Base-by-base conservation (phyloP, 192 early-diverging fungal genomes). In the Gonapodya prolifera region DNA sequence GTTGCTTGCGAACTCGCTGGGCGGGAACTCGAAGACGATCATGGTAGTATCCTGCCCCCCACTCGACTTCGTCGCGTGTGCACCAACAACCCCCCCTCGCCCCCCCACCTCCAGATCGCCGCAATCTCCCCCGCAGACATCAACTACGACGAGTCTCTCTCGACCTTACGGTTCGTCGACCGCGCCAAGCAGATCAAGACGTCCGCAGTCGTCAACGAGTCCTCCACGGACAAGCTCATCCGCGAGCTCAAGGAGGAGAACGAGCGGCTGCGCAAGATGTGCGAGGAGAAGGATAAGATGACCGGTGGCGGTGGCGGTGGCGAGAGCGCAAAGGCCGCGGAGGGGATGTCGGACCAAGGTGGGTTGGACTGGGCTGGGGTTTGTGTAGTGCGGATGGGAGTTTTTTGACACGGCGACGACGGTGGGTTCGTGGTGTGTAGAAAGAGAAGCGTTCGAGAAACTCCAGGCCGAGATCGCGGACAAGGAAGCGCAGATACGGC, bases 101-200 rank as follows among this genome's bases (percentile, higher is more conserved):
- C n/a, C n/a, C n/a, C n/a, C n/a, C n/a, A n/a, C n/a, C 8, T 23
- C 8, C 23, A 61, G 45, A 61, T 61, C 23, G 45, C 45, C 23
- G 45, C 45, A 8, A 61, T 61, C 45, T 61, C 45, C 84, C 2
- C 83, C 80, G 18, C 78, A 75, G 34, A 78, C 79, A 1, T 80
- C 84, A 77, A 78, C 35, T 81, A 81, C n/a, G 80, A 86, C 30
- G 91, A 92, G 75, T 89, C 87, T 34, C 78, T 90, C 17, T 87
- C 87, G 23, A 92, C 91, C 0, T 76, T 92, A 45, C 81, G 89
- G 2, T 92, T 92, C 83, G 91, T 89, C 0, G 87, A 90, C 76
- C 83, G 91, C 30, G 90, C 91, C 28, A 92, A 91, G 77, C 88
- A 89, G 87, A 91, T 92, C 70, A 87, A 84, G 73, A 92, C 71